Base-by-base conservation (phyloP, 768 basidiomycete species). In the Kwoniella botswanensis region DNA sequence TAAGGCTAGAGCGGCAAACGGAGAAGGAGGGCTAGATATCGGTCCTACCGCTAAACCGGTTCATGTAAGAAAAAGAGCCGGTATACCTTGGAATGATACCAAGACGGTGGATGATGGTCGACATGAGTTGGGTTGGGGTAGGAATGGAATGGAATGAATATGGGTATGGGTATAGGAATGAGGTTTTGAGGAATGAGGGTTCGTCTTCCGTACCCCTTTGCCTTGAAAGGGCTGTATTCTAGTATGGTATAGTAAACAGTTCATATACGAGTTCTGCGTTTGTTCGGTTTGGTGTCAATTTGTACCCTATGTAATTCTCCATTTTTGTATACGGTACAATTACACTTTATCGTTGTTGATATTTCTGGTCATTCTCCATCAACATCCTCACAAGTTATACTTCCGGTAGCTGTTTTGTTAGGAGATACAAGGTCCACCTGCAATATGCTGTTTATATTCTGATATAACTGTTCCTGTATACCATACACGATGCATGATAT, bases 31-130 rank as follows among this genome's bases (percentile, higher is more conserved):
- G 29, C 35, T 63, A 26, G 67, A 54, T 13, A 35, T 68, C 42
- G 67, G 61, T 29, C 67, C 67, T 7, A 68, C 67, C 4, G 43
- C 62, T 13, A 61, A 56, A 22, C 67, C 67, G 26, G 53, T 63
- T 4, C 54, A 55, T 29, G 44, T 68, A 10, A 68, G 18, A 43
- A 68, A 68, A 22, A 42, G 67, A 24, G 67, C 67, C 3, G 60
- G 58, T 3, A 24, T 68, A 21, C 67, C 67, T 5, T 63, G 59
- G 67, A 41, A 60, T 21, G 9, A 52, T 35, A 41, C 22, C 46
- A n/a, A 42, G 41, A 41, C 10, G 12, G 24, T 29, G 63, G 63
- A 68, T 54, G 67, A 68, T 29, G 59, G 26, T 18, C 24, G 44
- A 43, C 50, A 61, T 53, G 67, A 60, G 22, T 21, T 67, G n/a